These are phyloP conservation scores for Phytophthora sp. DNA, from an alignment of 352 stramenopile genomes.

Conservation along the genomic window DNA sequence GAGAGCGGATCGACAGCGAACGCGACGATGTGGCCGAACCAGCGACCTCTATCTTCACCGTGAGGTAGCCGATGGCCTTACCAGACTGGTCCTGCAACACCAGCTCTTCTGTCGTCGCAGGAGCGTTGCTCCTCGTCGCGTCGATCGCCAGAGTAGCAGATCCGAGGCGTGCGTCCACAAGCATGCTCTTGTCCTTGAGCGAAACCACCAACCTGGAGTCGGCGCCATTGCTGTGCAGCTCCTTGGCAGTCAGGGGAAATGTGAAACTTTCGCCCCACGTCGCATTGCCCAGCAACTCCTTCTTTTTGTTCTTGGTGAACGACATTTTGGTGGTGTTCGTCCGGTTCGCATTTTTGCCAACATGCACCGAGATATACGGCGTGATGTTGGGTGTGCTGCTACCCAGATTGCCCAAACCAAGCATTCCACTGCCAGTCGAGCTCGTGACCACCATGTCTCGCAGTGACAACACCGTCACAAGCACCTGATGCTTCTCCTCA, in stretches of 20 bases:
- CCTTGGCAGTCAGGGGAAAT: slow-evolving; percentile 63
- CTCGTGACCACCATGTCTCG: slow-evolving; percentile 67
- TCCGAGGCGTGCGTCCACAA: slow-evolving; percentile 43
- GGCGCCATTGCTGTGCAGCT: slow-evolving; percentile 46
- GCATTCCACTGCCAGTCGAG: slow-evolving; percentile 67
- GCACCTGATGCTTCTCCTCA: slow-evolving; percentile 68
- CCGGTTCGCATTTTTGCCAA: slow-evolving; percentile 69
- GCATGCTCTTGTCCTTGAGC: slow-evolving; percentile 51
- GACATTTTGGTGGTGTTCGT: slow-evolving; percentile 79
- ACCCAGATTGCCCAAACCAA: slow-evolving; percentile 76
- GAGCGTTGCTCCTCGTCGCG: slow-evolving; percentile 28
- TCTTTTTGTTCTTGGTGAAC: slow-evolving; percentile 54
- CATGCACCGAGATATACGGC: slow-evolving; percentile 79
- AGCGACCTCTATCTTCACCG: slow-evolving; percentile 44
- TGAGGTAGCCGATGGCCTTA: slow-evolving; percentile 39
- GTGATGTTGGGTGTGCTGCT: slow-evolving; percentile 82
- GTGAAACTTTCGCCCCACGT: slow-evolving; percentile 87
- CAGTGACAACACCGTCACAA: slow-evolving; percentile 71
- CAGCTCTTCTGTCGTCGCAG: slow-evolving; percentile 32
- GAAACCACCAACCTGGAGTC: slow-evolving; percentile 43
- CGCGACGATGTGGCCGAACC: slow-evolving; percentile 42
- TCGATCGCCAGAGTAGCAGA: slow-evolving; percentile 39
- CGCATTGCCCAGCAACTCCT: slow-evolving; percentile 49
- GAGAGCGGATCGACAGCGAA: slow-evolving; percentile 38
- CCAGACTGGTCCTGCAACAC: slow-evolving; percentile 37